Evolutionary conservation across 768 basidiomycete species (phyloP).

Genomic region (Neoboletus subvelutipes): DNA sequence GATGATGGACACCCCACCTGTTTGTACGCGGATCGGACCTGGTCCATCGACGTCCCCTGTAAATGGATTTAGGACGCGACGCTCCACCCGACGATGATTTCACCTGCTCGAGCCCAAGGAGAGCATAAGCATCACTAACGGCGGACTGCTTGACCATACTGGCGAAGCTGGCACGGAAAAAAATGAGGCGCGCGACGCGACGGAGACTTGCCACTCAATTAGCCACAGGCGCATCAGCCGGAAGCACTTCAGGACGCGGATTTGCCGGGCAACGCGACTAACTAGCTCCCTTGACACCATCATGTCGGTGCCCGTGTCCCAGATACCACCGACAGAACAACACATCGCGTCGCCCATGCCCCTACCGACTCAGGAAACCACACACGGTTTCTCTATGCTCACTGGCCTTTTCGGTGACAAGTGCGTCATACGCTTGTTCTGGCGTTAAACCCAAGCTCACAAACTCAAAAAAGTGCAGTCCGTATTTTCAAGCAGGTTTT

Average conservation of each 20-base stretch:
- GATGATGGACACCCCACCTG: constrained; percentile 43
- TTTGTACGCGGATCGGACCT: constrained; percentile 68
- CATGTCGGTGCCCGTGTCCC: constrained; percentile 6
- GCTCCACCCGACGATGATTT: neutral
- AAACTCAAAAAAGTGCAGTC: constrained; percentile 58
- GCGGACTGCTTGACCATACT: constrained; percentile 39
- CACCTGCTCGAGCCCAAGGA: constrained; percentile 58
- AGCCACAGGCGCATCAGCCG: neutral
- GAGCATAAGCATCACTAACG: constrained; percentile 38
- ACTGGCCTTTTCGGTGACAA: constrained; percentile 56
- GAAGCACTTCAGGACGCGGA: neutral
- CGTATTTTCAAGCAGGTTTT: constrained; percentile 97
- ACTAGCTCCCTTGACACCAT: neutral
- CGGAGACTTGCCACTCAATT: constrained; percentile 28
- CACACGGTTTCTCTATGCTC: constrained; percentile 33
- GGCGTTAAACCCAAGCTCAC: constrained; percentile 13
- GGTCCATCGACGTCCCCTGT: constrained; percentile 60
- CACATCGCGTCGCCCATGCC: constrained; percentile 1
- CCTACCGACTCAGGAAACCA: constrained; percentile 6
- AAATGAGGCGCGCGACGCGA: constrained; percentile 22
- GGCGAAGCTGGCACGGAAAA: constrained; percentile 11
- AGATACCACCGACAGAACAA: neutral
- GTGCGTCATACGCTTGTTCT: constrained; percentile 44
- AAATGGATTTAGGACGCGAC: constrained; percentile 10
- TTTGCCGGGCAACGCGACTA: constrained; percentile 5